A percentile compares a stretch with the other conserved stretches of the same genome.
phyloP scores from a whole-genome alignment of 768 basidiomycete genomes.

The Tylopilus subfusipes region DNA sequence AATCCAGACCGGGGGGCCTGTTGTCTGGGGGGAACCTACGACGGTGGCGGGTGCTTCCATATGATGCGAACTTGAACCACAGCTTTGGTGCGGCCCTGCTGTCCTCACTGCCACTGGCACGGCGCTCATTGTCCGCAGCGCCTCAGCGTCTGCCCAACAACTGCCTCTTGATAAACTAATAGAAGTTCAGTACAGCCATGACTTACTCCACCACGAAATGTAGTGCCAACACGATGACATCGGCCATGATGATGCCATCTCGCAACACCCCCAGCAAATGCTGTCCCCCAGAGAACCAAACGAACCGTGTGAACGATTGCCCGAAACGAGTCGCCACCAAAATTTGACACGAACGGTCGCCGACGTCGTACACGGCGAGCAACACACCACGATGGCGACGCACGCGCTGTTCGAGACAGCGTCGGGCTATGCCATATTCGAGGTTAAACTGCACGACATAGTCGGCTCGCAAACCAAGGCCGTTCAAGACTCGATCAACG shows the following conservation, averaged over 20 bases:
- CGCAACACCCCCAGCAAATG: not conserved
- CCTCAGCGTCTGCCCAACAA: not conserved
- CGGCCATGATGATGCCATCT: not conserved
- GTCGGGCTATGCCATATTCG: slow-evolving; percentile 91
- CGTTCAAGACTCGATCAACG: slow-evolving; percentile 83
- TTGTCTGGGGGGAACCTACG: too few relatives aligned
- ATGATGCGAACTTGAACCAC: not conserved
- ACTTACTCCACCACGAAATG: not conserved
- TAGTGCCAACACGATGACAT: not conserved
- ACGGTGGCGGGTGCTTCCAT: too few relatives aligned
- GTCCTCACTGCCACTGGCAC: slow-evolving; percentile 2
- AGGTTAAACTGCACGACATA: slow-evolving; percentile 82
- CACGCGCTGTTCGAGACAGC: slow-evolving; percentile 93
- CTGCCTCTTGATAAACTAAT: not conserved
- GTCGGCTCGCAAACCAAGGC: slow-evolving; percentile 75
- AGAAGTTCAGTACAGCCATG: slow-evolving; percentile 1
- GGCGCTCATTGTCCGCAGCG: not conserved
- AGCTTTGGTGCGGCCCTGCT: not conserved
- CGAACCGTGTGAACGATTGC: slow-evolving; percentile 4
- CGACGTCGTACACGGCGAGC: slow-evolving; percentile 36
- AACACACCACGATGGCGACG: slow-evolving; percentile 51
- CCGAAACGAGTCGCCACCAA: slow-evolving; percentile 13
- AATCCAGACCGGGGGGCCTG: too few relatives aligned
- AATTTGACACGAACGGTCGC: slow-evolving; percentile 27
- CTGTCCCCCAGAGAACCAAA: too few relatives aligned